Conservation (phyloP, 805 yeast genomes). For the Cyberlindnera veronae region DNA sequence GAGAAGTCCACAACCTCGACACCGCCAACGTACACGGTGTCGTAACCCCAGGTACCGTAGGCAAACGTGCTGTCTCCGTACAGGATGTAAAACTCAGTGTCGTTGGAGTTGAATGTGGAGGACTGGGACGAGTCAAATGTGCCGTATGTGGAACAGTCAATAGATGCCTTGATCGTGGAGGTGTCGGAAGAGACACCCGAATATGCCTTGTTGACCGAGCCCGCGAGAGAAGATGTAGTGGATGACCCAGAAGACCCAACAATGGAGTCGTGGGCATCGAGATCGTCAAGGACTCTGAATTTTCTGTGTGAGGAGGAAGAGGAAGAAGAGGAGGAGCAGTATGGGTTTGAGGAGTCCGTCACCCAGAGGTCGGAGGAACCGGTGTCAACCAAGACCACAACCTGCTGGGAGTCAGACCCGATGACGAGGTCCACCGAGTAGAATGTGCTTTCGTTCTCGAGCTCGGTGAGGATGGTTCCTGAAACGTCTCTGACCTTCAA, state of each 20-base stretch:
- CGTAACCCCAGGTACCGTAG: slow-evolving; percentile 42
- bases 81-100: slow-evolving; percentile 37
- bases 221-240: background rate
- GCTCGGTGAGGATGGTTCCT: slow-evolving; percentile 31
- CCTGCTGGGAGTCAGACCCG: slow-evolving; percentile 57
- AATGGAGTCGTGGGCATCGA: slow-evolving; percentile 1
- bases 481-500: slow-evolving; percentile 16
- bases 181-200: background rate
- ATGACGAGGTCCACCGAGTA: slow-evolving; percentile 44
- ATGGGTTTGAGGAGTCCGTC: slow-evolving; percentile 45
- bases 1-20: slow-evolving; percentile 49
- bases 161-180: slow-evolving; percentile 4
- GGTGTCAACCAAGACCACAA: slow-evolving; percentile 63
- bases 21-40: slow-evolving; percentile 53
- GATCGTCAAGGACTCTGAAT: slow-evolving; percentile 15
- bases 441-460: slow-evolving; percentile 40
- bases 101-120: slow-evolving; percentile 30
- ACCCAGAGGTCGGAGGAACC: slow-evolving; percentile 79
- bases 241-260: background rate
- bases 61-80: slow-evolving; percentile 48
- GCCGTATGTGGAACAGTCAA: slow-evolving; percentile 39
- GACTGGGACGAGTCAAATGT: slow-evolving; percentile 35
- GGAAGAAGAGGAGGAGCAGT: slow-evolving; percentile 31
- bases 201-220: background rate
- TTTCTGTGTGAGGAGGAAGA: slow-evolving; percentile 3